Percentiles rank a stretch among this genome's conserved stretches.
Evolutionary conservation across 305 asterid genomes (phyloP).

Genomic region (Caryopteris hybrid): DNA sequence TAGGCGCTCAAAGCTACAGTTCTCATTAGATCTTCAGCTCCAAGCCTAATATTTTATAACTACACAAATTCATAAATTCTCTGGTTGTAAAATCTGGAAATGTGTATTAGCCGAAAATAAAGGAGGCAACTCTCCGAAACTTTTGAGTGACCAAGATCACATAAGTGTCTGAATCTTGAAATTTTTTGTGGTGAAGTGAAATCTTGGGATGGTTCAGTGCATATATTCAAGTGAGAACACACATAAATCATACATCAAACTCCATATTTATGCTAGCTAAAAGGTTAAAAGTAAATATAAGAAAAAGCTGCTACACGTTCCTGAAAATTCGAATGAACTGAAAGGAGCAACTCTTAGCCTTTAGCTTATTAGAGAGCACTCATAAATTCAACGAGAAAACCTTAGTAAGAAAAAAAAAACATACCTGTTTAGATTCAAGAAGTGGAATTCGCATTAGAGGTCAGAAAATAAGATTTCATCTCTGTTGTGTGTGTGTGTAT

Average conservation of each 20-base stretch:
- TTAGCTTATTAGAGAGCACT: background rate
- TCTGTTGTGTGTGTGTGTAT: background rate
- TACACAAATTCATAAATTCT: background rate
- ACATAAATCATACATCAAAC: background rate
- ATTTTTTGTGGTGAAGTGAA: background rate
- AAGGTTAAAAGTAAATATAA: background rate
- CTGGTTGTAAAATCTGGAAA: background rate
- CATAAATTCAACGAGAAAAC: background rate
- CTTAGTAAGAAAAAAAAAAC: background rate
- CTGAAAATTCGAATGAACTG: background rate
- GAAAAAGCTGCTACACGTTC: background rate
- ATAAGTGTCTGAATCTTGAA: conserved; percentile 3
- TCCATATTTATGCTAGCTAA: background rate
- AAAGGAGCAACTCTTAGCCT: background rate
- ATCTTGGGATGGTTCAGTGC: background rate
- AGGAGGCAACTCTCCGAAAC: background rate
- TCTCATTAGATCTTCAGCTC: background rate
- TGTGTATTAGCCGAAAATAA: background rate
- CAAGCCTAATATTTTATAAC: background rate
- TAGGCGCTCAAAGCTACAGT: background rate
- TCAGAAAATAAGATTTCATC: conserved; percentile 10
- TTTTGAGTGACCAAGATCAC: background rate
- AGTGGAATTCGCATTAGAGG: conserved; percentile 23
- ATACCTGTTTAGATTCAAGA: conserved; percentile 25
- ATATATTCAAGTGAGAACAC: background rate